A percentile compares a stretch with the other conserved stretches of the same genome.
Conservation (phyloP, 257 asterid genomes). For the Penstemon davidsonii region DNA sequence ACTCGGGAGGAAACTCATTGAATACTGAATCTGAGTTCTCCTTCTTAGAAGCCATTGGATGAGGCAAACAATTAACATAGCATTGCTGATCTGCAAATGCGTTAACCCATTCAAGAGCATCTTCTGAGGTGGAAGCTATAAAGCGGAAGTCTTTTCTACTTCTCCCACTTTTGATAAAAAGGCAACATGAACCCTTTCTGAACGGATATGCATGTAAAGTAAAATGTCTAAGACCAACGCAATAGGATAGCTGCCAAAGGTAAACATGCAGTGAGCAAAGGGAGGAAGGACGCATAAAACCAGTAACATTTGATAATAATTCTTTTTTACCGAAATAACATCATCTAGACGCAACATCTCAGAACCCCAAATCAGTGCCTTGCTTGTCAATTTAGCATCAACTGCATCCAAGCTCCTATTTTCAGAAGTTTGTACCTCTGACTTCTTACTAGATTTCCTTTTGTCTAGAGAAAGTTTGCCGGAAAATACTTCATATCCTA, state of each 20-base stretch:
- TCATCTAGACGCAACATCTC: constrained; percentile 69
- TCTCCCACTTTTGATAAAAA: constrained; percentile 65
- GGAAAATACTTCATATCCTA: constrained; percentile 78
- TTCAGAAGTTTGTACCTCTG: constrained; percentile 58
- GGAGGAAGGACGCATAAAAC: constrained; percentile 25
- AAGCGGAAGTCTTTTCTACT: constrained; percentile 77
- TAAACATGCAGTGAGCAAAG: constrained; percentile 24
- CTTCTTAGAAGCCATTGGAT: constrained; percentile 85
- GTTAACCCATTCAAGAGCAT: constrained; percentile 91
- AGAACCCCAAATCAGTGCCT: constrained; percentile 86
- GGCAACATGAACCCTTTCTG: constrained; percentile 55
- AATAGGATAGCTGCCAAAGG: constrained; percentile 76
- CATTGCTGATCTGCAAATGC: constrained; percentile 97
- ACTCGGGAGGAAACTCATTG: constrained; percentile 80
- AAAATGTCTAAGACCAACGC: constrained; percentile 86
- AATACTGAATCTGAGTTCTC: constrained; percentile 55
- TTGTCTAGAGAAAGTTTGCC: constrained; percentile 76
- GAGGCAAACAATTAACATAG: constrained; percentile 87
- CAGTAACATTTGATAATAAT: constrained; percentile 17
- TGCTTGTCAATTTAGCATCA: constrained; percentile 89
- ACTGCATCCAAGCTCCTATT: constrained; percentile 50
- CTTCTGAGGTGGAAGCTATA: constrained; percentile 76
- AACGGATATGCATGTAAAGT: constrained; percentile 89
- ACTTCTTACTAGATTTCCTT: constrained; percentile 47
- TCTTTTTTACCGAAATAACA: constrained; percentile 70